phyloP scores from a whole-genome alignment of 345 rosid genomes.

The Passiflora organensis region DNA sequence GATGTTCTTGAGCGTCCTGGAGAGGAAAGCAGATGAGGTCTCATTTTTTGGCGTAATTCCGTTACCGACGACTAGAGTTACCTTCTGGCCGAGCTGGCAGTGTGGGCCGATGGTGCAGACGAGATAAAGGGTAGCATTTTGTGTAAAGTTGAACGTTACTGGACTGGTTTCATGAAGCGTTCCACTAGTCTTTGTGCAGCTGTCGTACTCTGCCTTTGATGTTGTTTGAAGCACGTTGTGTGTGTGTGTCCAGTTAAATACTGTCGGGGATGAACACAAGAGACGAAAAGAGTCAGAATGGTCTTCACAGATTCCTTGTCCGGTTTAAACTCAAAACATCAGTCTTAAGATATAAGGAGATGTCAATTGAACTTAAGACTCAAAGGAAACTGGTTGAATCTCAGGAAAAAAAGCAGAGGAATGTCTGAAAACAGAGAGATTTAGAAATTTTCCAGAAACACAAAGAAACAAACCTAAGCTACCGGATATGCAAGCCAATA shows the following conservation, averaged over 20 bases:
- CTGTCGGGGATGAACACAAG: background rate
- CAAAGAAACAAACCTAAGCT: background rate
- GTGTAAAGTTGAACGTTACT: background rate
- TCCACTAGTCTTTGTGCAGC: conserved; percentile 4
- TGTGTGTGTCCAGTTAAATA: background rate
- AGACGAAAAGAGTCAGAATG: background rate
- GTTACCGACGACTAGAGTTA: conserved; percentile 2
- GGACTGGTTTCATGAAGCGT: background rate
- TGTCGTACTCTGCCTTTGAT: background rate
- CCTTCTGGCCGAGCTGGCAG: conserved; percentile 5
- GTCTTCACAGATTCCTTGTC: too few relatives aligned
- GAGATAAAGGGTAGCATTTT: conserved; percentile 1
- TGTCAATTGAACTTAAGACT: background rate
- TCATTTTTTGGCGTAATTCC: background rate
- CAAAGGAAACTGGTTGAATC: background rate
- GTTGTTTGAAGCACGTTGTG: background rate
- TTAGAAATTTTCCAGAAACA: background rate
- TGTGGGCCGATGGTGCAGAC: conserved; percentile 1
- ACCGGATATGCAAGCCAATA: background rate
- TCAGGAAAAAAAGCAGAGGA: background rate
- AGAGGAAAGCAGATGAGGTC: background rate
- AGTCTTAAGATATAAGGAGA: background rate
- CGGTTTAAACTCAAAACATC: background rate
- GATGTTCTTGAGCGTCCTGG: background rate
- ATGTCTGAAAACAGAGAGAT: background rate